Evolutionary conservation across 2,329 filamentous ascomycete species (phyloP).

Genomic region (Paecilomyces niveus): DNA sequence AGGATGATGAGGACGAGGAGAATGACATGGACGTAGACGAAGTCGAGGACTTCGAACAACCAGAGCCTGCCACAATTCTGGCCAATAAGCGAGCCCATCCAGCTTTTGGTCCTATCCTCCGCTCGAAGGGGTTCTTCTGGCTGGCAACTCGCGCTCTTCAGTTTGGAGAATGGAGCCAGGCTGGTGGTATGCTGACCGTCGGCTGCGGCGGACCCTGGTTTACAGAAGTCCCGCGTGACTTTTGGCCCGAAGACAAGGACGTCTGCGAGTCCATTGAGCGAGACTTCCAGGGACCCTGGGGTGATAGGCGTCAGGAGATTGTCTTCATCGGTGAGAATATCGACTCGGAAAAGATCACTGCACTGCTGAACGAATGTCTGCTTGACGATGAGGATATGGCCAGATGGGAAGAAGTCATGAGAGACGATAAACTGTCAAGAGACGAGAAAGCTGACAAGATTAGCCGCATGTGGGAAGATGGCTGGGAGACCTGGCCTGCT

Average conservation of each 20-base stretch:
- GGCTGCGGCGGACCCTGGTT: slow-evolving; percentile 47
- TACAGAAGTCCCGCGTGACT: slow-evolving; percentile 48
- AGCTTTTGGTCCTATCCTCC: slow-evolving; percentile 31
- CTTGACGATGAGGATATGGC: slow-evolving; percentile 54
- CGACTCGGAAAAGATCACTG: slow-evolving; percentile 45
- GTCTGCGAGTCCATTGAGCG: slow-evolving; percentile 42
- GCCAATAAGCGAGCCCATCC: slow-evolving; percentile 33
- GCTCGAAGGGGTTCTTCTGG: slow-evolving; percentile 42
- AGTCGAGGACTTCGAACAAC: slow-evolving; percentile 24
- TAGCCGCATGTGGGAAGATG: slow-evolving; percentile 50
- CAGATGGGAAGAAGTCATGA: slow-evolving; percentile 50
- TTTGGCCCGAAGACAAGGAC: slow-evolving; percentile 44
- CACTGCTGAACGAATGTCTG: slow-evolving; percentile 53
- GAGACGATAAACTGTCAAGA: slow-evolving; percentile 25
- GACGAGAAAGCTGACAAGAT: slow-evolving; percentile 42
- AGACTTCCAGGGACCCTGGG: slow-evolving; percentile 52
- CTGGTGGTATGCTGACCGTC: slow-evolving; percentile 38
- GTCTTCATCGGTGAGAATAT: slow-evolving; percentile 67
- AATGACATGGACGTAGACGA: slow-evolving; percentile 12
- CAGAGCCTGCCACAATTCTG: slow-evolving; percentile 25
- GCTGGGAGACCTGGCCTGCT: slow-evolving; percentile 50
- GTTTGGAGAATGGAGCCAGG: slow-evolving; percentile 41
- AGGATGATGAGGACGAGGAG: slow-evolving; percentile 11
- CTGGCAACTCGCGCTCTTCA: slow-evolving; percentile 34
- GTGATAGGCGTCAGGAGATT: slow-evolving; percentile 63